Conservation (phyloP, 2,329 filamentous ascomycete species). For the Fusarium sambucinum region DNA sequence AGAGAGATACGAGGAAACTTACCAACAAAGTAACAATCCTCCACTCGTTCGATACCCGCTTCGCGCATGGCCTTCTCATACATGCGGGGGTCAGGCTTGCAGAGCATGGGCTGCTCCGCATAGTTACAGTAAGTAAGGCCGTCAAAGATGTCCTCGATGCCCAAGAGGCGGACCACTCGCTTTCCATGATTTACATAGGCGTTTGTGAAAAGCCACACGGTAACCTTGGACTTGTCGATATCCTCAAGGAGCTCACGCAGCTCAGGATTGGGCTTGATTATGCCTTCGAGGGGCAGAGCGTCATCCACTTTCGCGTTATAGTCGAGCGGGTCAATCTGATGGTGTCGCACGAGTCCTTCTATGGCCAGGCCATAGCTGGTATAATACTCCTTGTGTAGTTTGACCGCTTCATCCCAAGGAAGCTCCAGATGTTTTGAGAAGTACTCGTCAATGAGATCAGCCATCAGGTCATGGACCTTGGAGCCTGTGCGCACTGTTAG, state of each 20-base stretch:
- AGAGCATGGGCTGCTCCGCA: constrained; percentile 76
- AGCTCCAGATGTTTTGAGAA: constrained; percentile 79
- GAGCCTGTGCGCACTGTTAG: constrained; percentile 62
- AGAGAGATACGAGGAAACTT: constrained; percentile 52
- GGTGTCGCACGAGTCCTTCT: constrained; percentile 91
- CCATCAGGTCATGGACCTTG: constrained; percentile 91
- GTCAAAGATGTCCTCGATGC: constrained; percentile 90
- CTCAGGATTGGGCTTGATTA: constrained; percentile 82
- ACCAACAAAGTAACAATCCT: constrained; percentile 95
- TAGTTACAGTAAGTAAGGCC: constrained; percentile 98
- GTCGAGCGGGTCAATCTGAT: constrained; percentile 93
- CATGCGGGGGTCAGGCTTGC: constrained; percentile 88
- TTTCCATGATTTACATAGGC: constrained; percentile 91
- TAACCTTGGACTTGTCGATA: constrained; percentile 86
- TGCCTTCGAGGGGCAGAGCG: constrained; percentile 85
- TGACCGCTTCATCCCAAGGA: constrained; percentile 80
- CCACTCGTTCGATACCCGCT: constrained; percentile 74
- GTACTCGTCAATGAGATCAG: constrained; percentile 77
- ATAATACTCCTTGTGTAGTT: constrained; percentile 93
- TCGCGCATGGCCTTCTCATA: constrained; percentile 90
- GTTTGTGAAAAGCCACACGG: constrained; percentile 95
- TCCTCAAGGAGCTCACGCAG: constrained; percentile 82
- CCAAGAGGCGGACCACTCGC: constrained; percentile 83
- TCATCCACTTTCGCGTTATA: constrained; percentile 97
- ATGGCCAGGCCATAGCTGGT: constrained; percentile 97